A percentile compares a stretch with the other conserved stretches of the same genome.
Conservation (phyloP, 176 grass and related monocot species). For the Avena insularis region DNA sequence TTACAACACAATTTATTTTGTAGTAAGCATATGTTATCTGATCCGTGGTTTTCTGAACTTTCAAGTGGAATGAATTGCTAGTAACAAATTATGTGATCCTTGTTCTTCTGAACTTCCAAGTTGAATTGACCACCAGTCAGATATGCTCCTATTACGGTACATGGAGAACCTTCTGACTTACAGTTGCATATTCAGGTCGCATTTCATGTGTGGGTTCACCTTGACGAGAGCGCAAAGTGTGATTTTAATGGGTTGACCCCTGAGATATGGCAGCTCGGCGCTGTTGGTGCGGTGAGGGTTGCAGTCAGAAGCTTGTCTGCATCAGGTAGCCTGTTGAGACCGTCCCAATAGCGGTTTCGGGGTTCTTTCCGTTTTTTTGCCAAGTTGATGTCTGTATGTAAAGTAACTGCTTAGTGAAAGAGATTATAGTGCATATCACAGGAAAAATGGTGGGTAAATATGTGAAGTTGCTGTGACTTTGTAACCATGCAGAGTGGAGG, state of each 20-base stretch:
- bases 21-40: background rate
- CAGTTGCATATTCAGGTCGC: conserved; percentile 55
- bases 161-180: background rate
- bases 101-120: background rate
- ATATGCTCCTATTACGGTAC: background rate
- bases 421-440: conserved; percentile 15
- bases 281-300: conserved; percentile 81
- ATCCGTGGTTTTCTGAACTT: background rate
- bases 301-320: conserved; percentile 78
- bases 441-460: conserved; percentile 30
- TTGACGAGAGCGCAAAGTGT: conserved; percentile 62
- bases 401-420: conserved; percentile 34
- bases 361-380: conserved; percentile 9
- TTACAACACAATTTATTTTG: background rate
- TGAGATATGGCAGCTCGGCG: conserved; percentile 79
- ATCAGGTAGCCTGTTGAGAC: conserved; percentile 65
- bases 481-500: conserved; percentile 18
- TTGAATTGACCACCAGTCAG: background rate
- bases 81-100: background rate
- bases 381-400: conserved; percentile 39
- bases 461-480: conserved; percentile 18
- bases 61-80: background rate
- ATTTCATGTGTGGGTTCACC: conserved; percentile 81
- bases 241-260: conserved; percentile 61
- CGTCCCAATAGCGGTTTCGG: conserved; percentile 40